Evolutionary conservation across 495 filamentous ascomycete genomes (phyloP), one percentile per base, ranked within the genome.

Genomic region (Aspergillus conjunctus): DNA sequence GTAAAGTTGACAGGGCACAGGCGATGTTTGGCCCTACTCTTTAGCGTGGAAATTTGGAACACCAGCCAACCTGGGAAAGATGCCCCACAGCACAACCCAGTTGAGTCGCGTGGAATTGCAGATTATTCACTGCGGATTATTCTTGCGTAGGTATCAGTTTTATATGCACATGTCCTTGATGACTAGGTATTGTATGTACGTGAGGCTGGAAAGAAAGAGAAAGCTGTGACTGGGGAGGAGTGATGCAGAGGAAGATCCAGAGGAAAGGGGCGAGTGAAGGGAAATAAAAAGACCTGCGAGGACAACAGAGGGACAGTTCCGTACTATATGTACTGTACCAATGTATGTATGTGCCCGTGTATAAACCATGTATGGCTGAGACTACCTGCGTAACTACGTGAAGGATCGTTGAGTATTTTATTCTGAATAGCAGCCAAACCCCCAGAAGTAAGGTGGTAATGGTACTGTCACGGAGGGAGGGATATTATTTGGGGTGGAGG

Each of bases 1-100:
- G 70, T 59, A 57, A 74, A 72, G 62, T 69, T 68, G 69, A 77
- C 66, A 76, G 71, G 72, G 71, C 67, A 73, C 51, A 74, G 73
- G 69, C 64, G 72, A 75, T 79, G 75, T 79, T 79, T 79, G 77
- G 77, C 75, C 75, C 75, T 76, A 78, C 60, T 72, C 67, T 72
- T 51, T 80, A 80, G 77, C 77, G 77, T 73, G 75, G 70, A 77
- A 77, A 26, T 5, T 26, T 11, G 37, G 37, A n/a, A 41, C 11
- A 71, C 66, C 64, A 69, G 67, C 66, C 67, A 68, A 66, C 64
- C 66, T 71, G 70, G 65, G 60, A 68, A 62, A 67, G 70, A 66
- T 66, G 73, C 76, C 75, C 76, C 77, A 78, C 77, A 71, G 65
- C 71, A 69, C 55, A 68, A 65, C 60, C 69, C 60, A 60, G 53